A percentile compares a stretch with the other conserved stretches of the same genome.
Evolutionary conservation across 352 stramenopile species (phyloP).

Genomic region (Hyphochytrium catenoides): DNA sequence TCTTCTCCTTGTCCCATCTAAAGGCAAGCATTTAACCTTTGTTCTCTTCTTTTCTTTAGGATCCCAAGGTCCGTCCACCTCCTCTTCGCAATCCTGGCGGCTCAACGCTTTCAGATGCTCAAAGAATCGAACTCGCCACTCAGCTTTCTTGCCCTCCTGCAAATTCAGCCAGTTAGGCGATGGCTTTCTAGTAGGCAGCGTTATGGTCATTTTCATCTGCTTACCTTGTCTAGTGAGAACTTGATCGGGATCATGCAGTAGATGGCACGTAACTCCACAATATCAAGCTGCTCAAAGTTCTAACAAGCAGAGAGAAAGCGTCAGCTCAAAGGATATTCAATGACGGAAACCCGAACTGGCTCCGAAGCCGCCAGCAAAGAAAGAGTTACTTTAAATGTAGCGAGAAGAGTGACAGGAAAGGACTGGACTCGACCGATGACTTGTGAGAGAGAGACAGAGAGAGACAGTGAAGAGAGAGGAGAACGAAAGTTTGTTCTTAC

Average conservation of each 20-base stretch:
- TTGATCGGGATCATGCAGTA: constrained; percentile 18
- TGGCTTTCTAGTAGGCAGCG: no score
- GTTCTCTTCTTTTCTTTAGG: constrained; percentile 9
- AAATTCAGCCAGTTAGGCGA: no score
- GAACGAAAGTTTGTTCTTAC: no score
- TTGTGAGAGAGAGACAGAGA: no score
- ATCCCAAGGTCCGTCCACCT: constrained; percentile 33
- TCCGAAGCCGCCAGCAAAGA: no score
- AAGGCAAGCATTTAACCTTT: not conserved
- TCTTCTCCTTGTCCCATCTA: no score
- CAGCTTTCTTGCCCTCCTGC: constrained; percentile 30
- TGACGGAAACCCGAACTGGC: no score
- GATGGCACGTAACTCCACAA: constrained; percentile 30
- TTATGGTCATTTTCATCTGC: no score
- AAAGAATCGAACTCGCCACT: constrained; percentile 31
- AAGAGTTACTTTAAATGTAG: no score
- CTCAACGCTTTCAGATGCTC: constrained; percentile 25
- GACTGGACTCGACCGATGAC: no score
- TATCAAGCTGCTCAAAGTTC: constrained; percentile 11
- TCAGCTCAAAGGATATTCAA: constrained; percentile 37
- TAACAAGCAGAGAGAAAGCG: not conserved
- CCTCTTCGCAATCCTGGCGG: constrained; percentile 26
- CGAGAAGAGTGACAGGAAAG: no score
- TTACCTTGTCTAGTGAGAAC: constrained; percentile 51
- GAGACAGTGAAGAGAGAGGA: no score